These are phyloP conservation scores for Vicia villosa DNA, from an alignment of 306 rosid species.

Conservation along the genomic window DNA sequence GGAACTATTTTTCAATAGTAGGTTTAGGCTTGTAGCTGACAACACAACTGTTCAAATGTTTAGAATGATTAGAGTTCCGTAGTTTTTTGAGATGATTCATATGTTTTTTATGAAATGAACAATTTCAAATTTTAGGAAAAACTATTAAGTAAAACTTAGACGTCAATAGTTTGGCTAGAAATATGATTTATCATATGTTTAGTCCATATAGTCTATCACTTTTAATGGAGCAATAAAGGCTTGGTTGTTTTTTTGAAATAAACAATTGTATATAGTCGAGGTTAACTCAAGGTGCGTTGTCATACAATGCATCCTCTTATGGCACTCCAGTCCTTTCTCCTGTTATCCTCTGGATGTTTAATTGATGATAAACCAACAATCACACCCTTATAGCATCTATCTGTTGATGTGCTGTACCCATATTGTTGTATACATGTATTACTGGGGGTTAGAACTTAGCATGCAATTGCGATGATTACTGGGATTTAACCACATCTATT, in stretches of 20 bases:
- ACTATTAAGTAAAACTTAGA: background rate
- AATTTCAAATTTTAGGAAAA: background rate
- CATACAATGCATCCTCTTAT: conserved; percentile 1
- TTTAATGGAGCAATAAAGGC: background rate
- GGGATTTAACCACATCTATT: background rate
- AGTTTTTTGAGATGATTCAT: conserved; percentile 7
- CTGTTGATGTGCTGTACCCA: conserved; percentile 14
- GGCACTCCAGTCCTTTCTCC: conserved; percentile 21
- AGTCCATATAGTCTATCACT: background rate
- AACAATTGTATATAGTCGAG: background rate
- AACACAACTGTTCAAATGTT: conserved; percentile 1
- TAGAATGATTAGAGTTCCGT: conserved; percentile 26
- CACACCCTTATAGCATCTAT: background rate
- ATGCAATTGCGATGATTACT: background rate
- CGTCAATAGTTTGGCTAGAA: background rate
- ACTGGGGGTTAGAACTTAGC: background rate
- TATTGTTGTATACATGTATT: background rate
- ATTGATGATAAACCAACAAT: conserved; percentile 13
- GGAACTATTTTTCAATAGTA: conserved; percentile 20
- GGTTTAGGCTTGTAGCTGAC: conserved; percentile 23
- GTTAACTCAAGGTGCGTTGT: conserved; percentile 17
- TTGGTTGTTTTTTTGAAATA: background rate
- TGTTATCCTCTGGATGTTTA: background rate
- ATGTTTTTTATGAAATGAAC: conserved; percentile 19
- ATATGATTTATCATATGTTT: background rate